Conservation (phyloP, 1,284 basidiomycete genomes). For the Ustilago nuda region DNA sequence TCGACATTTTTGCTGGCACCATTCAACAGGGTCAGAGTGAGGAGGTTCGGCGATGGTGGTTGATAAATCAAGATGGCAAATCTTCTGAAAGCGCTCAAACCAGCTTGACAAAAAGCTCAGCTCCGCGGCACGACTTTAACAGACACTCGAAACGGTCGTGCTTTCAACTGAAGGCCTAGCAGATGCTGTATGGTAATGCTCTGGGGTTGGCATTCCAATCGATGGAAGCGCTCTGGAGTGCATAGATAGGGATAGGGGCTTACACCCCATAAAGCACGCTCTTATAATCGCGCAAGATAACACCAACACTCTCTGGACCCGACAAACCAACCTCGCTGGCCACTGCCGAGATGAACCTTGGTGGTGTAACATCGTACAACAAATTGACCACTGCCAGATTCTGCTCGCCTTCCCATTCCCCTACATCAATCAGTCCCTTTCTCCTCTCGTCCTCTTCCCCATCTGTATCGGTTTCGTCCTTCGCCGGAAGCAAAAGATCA, state of each 20-base stretch:
- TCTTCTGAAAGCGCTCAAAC: conserved; percentile 1
- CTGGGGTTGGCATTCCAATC: too few species aligned
- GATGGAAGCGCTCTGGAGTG: not conserved
- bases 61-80: not conserved
- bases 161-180: too few species aligned
- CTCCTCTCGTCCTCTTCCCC: conserved; percentile 10
- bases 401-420: conserved; percentile 46
- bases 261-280: conserved; percentile 64
- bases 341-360: conserved; percentile 64
- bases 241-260: not conserved
- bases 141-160: too few species aligned
- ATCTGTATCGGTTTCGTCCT: conserved; percentile 27
- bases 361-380: conserved; percentile 68
- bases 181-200: too few species aligned
- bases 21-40: too few species aligned
- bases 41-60: too few species aligned
- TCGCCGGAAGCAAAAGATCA: conserved; percentile 43
- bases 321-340: conserved; percentile 66
- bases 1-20: too few species aligned
- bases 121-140: not conserved
- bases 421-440: conserved; percentile 40
- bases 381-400: conserved; percentile 62
- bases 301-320: conserved; percentile 67
- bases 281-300: conserved; percentile 68
- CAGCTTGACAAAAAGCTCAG: not conserved